Conservation (phyloP, 129 eudicot species). For the Pseudognaphalium luteoalbum region DNA sequence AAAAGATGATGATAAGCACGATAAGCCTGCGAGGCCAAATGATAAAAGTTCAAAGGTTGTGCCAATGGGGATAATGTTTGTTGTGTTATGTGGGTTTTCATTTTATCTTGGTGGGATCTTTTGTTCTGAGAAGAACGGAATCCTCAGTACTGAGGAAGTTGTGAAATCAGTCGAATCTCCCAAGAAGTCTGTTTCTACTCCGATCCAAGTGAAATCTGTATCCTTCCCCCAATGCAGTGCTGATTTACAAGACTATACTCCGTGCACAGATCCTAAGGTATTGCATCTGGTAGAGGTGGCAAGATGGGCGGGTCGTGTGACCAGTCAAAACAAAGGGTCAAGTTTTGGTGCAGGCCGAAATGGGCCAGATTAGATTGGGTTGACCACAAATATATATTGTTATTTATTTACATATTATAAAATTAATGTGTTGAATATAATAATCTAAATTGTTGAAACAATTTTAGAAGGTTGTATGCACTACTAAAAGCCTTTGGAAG, state of each 20-base stretch:
- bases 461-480: not conserved
- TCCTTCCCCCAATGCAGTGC: conserved; percentile 70
- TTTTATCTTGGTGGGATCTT: conserved; percentile 93
- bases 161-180: conserved; percentile 47
- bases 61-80: conserved; percentile 64
- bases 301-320: conserved; percentile 2
- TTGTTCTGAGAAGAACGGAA: conserved; percentile 57
- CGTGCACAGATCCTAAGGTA: conserved; percentile 98
- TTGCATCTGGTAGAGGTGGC: not conserved
- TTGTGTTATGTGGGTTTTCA: conserved; percentile 78
- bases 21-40: conserved; percentile 47
- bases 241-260: conserved; percentile 87
- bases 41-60: conserved; percentile 66
- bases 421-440: not conserved
- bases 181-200: conserved; percentile 29
- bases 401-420: not conserved
- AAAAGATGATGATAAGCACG: conserved; percentile 58
- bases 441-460: not conserved
- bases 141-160: conserved; percentile 34
- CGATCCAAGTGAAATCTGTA: conserved; percentile 61
- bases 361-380: not conserved
- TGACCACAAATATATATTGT: not conserved
- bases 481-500: not conserved
- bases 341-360: not conserved
- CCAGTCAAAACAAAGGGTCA: not conserved